Base-by-base conservation (phyloP, 1,284 basidiomycete species). In the Marasmius fiardii region DNA sequence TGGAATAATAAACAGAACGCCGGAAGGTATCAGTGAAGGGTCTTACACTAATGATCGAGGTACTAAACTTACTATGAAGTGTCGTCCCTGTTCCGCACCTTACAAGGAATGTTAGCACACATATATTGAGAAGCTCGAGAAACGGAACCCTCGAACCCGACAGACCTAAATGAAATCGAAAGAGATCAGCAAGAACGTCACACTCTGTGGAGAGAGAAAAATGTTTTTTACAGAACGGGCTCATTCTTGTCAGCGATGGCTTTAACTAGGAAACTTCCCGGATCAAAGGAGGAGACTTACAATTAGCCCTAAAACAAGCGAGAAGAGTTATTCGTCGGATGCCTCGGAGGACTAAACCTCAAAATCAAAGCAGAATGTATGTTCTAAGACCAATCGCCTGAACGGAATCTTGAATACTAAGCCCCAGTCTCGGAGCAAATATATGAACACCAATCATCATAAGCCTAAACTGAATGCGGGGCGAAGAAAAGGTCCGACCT, bases 31-130 rank as follows among this genome's bases (percentile, higher is more conserved):
- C n/a, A n/a, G n/a, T n/a, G n/a, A n/a, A n/a, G n/a, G n/a, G n/a
- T n/a, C n/a, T n/a, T n/a, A n/a, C n/a, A n/a, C n/a, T n/a, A n/a
- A n/a, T n/a, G n/a, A n/a, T n/a, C n/a, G n/a, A n/a, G n/a, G n/a
- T n/a, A n/a, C n/a, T n/a, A n/a, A n/a, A 72, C 84, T 55, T 60
- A 89, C 88, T 47, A 88, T 89, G 64, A 95, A 97, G 68, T 96
- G 85, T 57, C 90, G 83, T 67, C 81, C 66, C 84, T 82, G 57
- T 88, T 86, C 56, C 93, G 79, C 12, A 94, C 92, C 72, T 95
- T 28, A 28, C 52, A n/a, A 34, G 23, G 26, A 18, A 37, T 12
- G 51, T n/a, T 20, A 18, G 45, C 24, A 18, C 57, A 43, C 37
- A 67, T 66, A 53, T 60, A 74, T 73, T 73, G 76, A 53, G 74